A percentile compares a stretch with the other conserved stretches of the same genome.
Evolutionary conservation across 108 stramenopile species (phyloP).

Genomic region (Skeletonema grethae): DNA sequence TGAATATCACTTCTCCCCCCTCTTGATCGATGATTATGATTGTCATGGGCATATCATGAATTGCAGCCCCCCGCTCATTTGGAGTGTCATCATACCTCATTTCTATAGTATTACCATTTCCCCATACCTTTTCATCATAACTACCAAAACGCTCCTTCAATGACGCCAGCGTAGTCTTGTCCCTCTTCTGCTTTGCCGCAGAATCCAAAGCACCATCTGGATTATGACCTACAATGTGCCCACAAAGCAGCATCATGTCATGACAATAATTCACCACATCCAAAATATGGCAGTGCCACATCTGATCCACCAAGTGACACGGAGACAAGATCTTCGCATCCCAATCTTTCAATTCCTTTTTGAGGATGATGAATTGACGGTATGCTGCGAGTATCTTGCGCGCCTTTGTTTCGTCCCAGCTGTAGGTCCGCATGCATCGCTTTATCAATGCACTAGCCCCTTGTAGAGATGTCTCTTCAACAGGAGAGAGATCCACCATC

Average conservation of each 20-base stretch:
- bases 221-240: too few species aligned
- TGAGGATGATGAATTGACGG: conserved; percentile 71
- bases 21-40: too few species aligned
- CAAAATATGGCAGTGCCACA: conserved; percentile 76
- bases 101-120: not conserved
- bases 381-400: conserved; percentile 61
- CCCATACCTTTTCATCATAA: conserved; percentile 65
- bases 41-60: too few species aligned
- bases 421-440: conserved; percentile 66
- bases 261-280: conserved; percentile 69
- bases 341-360: conserved; percentile 71
- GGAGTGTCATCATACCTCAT: not conserved
- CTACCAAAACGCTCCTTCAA: conserved; percentile 60
- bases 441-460: conserved; percentile 67
- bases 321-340: conserved; percentile 62
- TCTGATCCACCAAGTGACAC: conserved; percentile 61
- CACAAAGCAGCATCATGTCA: conserved; percentile 48
- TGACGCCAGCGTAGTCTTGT: conserved; percentile 60
- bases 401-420: conserved; percentile 55
- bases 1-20: not conserved
- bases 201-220: conserved; percentile 46
- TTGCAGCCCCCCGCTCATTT: too few species aligned
- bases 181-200: conserved; percentile 41
- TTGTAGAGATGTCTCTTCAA: conserved; percentile 21
- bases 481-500: conserved; percentile 4